Percentiles rank a stretch among this genome's conserved stretches.
These are phyloP conservation scores for Metrosideros polymorpha DNA, from an alignment of 441 rosid genomes.

Conservation along the genomic window DNA sequence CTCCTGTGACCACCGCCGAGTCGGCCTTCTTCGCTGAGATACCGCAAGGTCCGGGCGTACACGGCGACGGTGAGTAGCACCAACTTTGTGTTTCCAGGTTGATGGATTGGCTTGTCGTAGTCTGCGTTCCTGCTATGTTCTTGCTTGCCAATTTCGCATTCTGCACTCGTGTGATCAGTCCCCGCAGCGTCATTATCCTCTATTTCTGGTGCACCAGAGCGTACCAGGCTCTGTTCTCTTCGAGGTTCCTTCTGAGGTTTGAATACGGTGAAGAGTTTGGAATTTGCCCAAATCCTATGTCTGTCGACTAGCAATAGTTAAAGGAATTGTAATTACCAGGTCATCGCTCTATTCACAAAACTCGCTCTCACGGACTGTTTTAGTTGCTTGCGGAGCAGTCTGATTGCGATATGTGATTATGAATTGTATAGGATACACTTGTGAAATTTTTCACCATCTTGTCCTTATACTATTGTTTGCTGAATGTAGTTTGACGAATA, in stretches of 20 bases:
- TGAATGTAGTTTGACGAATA: background rate
- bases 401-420: background rate
- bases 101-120: background rate
- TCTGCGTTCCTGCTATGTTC: background rate
- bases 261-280: background rate
- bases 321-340: background rate
- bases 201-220: background rate
- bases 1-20: background rate
- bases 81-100: background rate
- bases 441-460: background rate
- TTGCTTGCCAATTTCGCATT: background rate
- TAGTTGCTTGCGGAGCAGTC: background rate
- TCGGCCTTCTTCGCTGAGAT: background rate
- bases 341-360: background rate
- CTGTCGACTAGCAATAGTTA: background rate
- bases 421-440: background rate
- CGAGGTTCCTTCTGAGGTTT: background rate
- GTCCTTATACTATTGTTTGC: background rate
- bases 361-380: background rate
- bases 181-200: background rate
- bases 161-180: background rate
- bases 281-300: background rate
- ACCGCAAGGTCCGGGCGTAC: background rate
- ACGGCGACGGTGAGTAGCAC: background rate
- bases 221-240: background rate